Base-by-base conservation (phyloP, 2,329 filamentous ascomycete species). In the Xenoacremonium recifei region DNA sequence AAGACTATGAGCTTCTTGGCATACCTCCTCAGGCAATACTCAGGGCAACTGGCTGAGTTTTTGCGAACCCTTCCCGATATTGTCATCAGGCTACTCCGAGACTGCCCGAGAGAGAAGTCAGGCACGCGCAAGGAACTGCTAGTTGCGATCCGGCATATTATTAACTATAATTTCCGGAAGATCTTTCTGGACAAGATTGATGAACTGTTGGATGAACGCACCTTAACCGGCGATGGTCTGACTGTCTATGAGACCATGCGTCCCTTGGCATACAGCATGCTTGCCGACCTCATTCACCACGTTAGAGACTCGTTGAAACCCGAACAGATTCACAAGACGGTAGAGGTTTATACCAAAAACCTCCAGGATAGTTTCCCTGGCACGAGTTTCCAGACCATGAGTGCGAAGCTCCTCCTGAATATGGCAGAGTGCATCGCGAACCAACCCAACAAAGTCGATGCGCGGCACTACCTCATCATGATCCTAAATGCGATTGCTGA, bases 341-440 rank as follows among this genome's bases (percentile, higher is more conserved):
- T 99, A 9, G 89, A 96, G 61, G 93, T 99, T 4, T 99, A 99
- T 66, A 97, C 95, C 2, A 89, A 86, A 60, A 97, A 97, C 58
- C 72, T 99, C 17, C 90, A 96, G 59, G 93, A 97, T 64, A 89
- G 89, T 50, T 96, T 96, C 49, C 95, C 93, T 0, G 95, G 95
- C 7, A 97, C 95, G 0, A 99, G 92, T 65, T 99, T 99, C 61
- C 95, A 99, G 66, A 99, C 93, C 0, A 99, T 99, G 93, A 97
- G 93, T 57, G 95, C 93, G 0, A 99, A 97, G 65, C 74, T 99
- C 3, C 73, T 99, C 1, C 74, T 99, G 11, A 99, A 99, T 63
- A 95, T 99, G 89, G 93, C 92, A 0, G 95, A 99, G 59, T 95
- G 89, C 63, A 99, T 99, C 59, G 89, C 91, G 1, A 95, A 92